These are phyloP conservation scores for Rhizopus delemar DNA, from an alignment of 371 early-diverging fungal species.

Conservation along the genomic window DNA sequence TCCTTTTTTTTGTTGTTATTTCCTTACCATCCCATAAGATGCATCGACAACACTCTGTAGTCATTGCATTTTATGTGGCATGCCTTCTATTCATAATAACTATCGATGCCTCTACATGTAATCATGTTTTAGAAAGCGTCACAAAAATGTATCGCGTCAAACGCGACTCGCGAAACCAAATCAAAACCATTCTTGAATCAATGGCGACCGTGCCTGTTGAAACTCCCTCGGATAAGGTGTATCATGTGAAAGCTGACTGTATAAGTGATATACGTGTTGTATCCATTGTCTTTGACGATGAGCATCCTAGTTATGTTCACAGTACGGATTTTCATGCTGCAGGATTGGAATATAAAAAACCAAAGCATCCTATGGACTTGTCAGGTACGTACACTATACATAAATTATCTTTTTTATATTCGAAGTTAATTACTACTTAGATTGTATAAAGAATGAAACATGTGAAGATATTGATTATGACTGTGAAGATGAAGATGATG, in stretches of 20 bases:
- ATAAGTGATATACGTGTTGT: background rate
- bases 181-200: constrained; percentile 2
- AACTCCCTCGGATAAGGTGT: background rate
- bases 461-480: constrained; percentile 8
- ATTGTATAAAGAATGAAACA: constrained; percentile 1
- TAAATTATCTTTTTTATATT: background rate
- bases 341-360: background rate
- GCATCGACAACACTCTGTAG: background rate
- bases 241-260: constrained; percentile 1
- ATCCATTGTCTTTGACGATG: background rate
- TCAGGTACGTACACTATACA: background rate
- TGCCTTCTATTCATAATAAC: background rate
- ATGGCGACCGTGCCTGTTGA: background rate
- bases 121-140: background rate
- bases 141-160: constrained; percentile 1
- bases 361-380: background rate
- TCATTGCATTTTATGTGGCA: background rate
- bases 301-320: background rate
- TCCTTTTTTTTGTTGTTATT: background rate
- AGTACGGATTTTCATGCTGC: background rate
- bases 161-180: background rate
- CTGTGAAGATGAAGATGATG: background rate
- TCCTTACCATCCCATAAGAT: background rate
- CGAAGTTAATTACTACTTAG: background rate
- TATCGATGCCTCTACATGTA: background rate